phyloP scores from a whole-genome alignment of 345 rosid genomes.

The Brassica juncea region DNA sequence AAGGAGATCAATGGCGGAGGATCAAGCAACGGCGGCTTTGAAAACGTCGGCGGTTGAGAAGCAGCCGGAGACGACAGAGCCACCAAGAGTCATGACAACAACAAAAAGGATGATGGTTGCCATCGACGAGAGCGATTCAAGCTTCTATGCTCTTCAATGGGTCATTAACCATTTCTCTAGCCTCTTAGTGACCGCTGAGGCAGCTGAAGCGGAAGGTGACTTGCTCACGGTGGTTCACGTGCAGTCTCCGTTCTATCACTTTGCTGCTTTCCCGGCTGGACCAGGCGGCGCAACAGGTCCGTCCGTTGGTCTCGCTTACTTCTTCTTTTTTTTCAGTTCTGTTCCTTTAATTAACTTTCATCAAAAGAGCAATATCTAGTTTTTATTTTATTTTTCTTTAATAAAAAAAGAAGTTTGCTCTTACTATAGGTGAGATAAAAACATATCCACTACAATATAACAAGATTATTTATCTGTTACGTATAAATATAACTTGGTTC shows the following conservation, averaged over 20 bases:
- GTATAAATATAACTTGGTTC: not conserved
- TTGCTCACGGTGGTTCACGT: constrained; percentile 50
- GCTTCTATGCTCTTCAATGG: constrained; percentile 46
- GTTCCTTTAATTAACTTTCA: not conserved
- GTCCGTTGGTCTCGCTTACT: not conserved
- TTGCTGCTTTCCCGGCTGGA: constrained; percentile 42
- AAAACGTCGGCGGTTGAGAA: constrained; percentile 23
- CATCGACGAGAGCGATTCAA: constrained; percentile 51
- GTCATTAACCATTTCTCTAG: constrained; percentile 39
- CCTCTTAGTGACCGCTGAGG: constrained; percentile 27
- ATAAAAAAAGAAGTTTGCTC: not conserved
- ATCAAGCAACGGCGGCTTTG: constrained; percentile 20
- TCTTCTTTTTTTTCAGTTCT: not conserved
- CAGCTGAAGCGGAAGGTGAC: constrained; percentile 25
- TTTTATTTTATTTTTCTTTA: no score
- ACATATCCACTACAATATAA: no score
- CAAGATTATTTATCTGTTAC: no score
- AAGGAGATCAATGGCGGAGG: constrained; percentile 28
- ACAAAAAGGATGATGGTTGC: constrained; percentile 48
- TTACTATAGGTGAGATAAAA: no score
- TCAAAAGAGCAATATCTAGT: not conserved
- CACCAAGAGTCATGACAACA: not conserved
- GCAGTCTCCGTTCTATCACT: constrained; percentile 43
- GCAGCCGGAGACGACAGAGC: constrained; percentile 26
- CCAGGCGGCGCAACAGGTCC: constrained; percentile 50